phyloP scores from a whole-genome alignment of 441 rosid species.

The Geranium incanum region DNA sequence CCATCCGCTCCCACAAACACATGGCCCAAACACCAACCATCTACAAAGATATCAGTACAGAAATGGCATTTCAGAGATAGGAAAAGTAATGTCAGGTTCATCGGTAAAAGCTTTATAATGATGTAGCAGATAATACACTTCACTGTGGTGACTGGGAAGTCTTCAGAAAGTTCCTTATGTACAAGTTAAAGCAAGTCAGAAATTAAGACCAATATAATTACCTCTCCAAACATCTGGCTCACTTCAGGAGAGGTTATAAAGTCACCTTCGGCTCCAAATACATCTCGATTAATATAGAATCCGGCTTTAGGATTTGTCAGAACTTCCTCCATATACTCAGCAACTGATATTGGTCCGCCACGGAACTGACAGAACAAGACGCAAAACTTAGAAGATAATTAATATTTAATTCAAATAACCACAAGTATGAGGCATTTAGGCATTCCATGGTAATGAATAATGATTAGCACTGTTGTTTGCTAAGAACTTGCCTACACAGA shows the following conservation, averaged over 20 bases:
- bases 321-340: conserved; percentile 95
- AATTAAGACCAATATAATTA: conserved; percentile 19
- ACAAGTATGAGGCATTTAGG: neutral
- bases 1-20: conserved; percentile 95
- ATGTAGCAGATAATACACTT: neutral
- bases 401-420: neutral
- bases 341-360: conserved; percentile 87
- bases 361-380: conserved; percentile 58
- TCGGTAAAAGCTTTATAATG: neutral
- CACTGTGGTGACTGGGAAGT: neutral
- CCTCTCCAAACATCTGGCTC: conserved; percentile 95
- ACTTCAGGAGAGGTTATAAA: conserved; percentile 97
- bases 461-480: neutral
- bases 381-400: neutral
- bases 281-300: conserved; percentile 80
- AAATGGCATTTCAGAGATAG: neutral
- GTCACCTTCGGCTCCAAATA: conserved; percentile 88
- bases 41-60: conserved; percentile 29
- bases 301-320: conserved; percentile 86
- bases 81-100: neutral
- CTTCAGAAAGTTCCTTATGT: neutral
- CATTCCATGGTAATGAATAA: neutral
- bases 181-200: neutral
- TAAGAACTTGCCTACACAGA: neutral
- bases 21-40: conserved; percentile 85